phyloP scores from a whole-genome alignment of 2,329 filamentous ascomycete genomes.

The Pseudogymnoascus sp. region DNA sequence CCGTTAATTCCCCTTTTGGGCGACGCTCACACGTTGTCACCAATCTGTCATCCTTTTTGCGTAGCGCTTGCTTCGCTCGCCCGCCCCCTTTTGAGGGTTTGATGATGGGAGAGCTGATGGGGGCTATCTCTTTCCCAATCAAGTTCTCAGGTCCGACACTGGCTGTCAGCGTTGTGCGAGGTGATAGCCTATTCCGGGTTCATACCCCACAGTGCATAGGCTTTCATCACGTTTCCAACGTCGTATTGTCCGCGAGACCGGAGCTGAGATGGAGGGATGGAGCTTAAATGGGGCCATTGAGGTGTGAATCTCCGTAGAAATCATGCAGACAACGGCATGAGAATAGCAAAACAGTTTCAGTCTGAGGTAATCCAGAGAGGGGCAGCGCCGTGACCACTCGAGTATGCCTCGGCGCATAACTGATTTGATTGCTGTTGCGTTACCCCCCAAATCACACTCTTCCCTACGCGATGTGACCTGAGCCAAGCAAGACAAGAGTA shows the following conservation, averaged over 20 bases:
- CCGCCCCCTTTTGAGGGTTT: background rate
- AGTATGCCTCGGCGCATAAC: background rate
- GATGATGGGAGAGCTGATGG: background rate
- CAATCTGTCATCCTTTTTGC: background rate
- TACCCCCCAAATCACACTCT: background rate
- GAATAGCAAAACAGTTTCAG: background rate
- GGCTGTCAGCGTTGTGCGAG: background rate
- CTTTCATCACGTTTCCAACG: background rate
- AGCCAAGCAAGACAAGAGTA: background rate
- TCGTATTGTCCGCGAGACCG: background rate
- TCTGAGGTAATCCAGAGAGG: background rate
- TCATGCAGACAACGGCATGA: background rate
- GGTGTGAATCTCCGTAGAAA: background rate
- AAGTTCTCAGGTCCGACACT: background rate
- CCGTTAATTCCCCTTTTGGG: background rate
- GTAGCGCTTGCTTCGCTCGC: background rate
- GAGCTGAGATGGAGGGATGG: background rate
- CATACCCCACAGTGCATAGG: background rate
- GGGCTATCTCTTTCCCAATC: slow-evolving; percentile 1
- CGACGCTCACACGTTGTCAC: background rate
- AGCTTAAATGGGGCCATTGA: background rate
- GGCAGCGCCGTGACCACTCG: background rate
- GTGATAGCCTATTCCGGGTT: background rate
- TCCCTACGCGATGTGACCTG: background rate
- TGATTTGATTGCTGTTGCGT: background rate